Conservation (phyloP, 331 rosid species). For the Saraca asoca region DNA sequence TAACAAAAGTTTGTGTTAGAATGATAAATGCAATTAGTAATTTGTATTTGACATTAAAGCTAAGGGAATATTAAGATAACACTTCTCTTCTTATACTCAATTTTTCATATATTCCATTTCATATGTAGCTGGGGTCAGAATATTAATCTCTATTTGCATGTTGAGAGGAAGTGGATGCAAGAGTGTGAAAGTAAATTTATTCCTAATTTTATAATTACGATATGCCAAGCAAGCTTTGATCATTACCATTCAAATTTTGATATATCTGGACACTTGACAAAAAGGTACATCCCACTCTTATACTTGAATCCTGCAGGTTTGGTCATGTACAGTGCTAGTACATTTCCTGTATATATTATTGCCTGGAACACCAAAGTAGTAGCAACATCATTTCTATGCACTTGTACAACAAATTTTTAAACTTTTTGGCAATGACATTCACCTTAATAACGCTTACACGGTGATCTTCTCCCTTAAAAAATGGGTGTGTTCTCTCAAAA, state of each 20-base stretch:
- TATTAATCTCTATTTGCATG: no score
- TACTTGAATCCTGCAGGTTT: slow-evolving; percentile 81
- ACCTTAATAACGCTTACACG: slow-evolving; percentile 66
- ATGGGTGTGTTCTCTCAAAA: slow-evolving; percentile 51
- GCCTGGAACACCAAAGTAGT: slow-evolving; percentile 55
- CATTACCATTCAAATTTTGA: slow-evolving; percentile 84
- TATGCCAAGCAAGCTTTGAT: background rate
- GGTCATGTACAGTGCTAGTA: slow-evolving; percentile 77
- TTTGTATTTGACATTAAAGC: no score
- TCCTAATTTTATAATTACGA: slow-evolving; percentile 2
- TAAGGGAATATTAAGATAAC: no score
- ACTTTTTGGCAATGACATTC: slow-evolving; percentile 3
- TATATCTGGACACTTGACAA: slow-evolving; percentile 82
- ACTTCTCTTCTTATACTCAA: no score
- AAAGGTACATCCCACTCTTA: slow-evolving; percentile 85
- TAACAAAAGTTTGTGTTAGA: no score
- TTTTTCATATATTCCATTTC: no score
- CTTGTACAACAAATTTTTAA: background rate
- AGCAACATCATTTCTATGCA: slow-evolving; percentile 23
- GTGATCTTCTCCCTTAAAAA: slow-evolving; percentile 44
- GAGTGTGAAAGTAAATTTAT: background rate
- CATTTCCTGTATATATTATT: slow-evolving; percentile 74
- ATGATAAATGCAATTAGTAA: no score
- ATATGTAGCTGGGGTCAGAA: no score
- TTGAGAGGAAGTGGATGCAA: no score